These are phyloP conservation scores for Phalaenopsis aphrodite DNA, from an alignment of 106 monocot species.

Conservation along the genomic window DNA sequence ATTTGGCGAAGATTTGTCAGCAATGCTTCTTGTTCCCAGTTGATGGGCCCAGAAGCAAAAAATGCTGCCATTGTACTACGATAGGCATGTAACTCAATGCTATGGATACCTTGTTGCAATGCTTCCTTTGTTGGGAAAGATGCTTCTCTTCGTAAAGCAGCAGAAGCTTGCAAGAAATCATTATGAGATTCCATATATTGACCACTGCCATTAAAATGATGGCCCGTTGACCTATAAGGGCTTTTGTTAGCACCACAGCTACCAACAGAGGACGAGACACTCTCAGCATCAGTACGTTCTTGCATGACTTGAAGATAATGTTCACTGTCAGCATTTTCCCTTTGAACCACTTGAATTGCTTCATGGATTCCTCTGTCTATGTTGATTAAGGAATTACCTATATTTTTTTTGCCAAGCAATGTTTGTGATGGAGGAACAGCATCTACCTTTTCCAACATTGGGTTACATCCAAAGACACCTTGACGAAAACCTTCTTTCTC, in stretches of 20 bases:
- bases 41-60: conserved; percentile 57
- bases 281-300: conserved; percentile 15
- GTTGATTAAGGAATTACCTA: conserved; percentile 32
- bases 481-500: neutral
- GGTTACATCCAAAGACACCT: neutral
- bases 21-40: conserved; percentile 59
- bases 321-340: conserved; percentile 4
- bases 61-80: conserved; percentile 34
- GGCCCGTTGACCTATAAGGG: conserved; percentile 10
- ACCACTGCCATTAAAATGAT: neutral
- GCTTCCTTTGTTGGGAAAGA: conserved; percentile 6
- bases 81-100: conserved; percentile 50
- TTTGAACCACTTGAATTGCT: conserved; percentile 5
- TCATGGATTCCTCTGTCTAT: conserved; percentile 15
- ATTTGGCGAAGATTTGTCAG: conserved; percentile 51
- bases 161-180: conserved; percentile 19
- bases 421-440: conserved; percentile 24
- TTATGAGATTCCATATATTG: neutral
- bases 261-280: conserved; percentile 26
- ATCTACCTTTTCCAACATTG: conserved; percentile 16
- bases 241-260: conserved; percentile 28
- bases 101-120: conserved; percentile 21
- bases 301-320: neutral
- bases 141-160: conserved; percentile 4
- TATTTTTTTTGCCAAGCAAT: conserved; percentile 33